A percentile compares a stretch with the other conserved stretches of the same genome.
Evolutionary conservation across 768 basidiomycete genomes (phyloP).

Genomic region (Gautieria morchelliformis): DNA sequence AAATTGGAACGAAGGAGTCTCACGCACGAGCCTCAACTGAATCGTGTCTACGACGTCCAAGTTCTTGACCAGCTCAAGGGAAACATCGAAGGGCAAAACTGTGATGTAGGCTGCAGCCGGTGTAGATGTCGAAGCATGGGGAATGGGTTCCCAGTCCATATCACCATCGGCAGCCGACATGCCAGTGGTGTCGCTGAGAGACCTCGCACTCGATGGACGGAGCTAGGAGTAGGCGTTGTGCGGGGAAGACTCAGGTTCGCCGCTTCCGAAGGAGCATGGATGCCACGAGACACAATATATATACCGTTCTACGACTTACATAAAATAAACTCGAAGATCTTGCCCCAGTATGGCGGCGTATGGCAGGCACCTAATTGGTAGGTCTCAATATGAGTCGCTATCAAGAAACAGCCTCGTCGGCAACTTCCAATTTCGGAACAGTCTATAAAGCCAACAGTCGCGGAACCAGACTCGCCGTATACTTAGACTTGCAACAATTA

Average conservation of each 20-base stretch:
- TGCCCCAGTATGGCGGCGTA: not conserved
- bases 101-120: not conserved
- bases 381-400: not conserved
- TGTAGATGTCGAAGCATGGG: not conserved
- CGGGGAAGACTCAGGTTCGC: not conserved
- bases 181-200: conserved; percentile 1
- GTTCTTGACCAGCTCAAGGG: conserved; percentile 4
- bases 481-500: not conserved
- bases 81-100: conserved; percentile 5
- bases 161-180: conserved; percentile 6
- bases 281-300: conserved; percentile 9
- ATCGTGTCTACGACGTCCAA: conserved; percentile 4
- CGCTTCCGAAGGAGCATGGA: conserved; percentile 2
- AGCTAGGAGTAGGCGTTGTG: not conserved
- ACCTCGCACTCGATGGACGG: not conserved
- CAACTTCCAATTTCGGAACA: not conserved
- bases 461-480: not conserved
- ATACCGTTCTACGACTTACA: not conserved
- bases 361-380: not conserved
- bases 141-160: conserved; percentile 5
- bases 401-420: not conserved
- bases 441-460: not conserved
- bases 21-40: conserved; percentile 3
- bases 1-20: conserved; percentile 1
- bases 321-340: not conserved